phyloP scores from a whole-genome alignment of 2,329 filamentous ascomycete species.

The Cryoendolithus antarcticus region DNA sequence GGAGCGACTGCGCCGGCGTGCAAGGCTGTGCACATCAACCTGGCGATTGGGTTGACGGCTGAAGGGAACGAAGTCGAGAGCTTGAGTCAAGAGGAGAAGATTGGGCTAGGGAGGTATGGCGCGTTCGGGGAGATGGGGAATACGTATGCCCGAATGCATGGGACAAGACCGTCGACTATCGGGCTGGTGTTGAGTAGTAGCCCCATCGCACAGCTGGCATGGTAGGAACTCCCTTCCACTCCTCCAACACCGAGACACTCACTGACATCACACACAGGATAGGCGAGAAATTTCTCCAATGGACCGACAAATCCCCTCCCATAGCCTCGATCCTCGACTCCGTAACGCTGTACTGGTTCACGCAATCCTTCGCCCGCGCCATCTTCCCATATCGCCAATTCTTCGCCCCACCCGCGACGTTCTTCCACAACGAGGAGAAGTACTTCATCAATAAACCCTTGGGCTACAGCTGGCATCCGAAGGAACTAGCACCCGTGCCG shows the following conservation, averaged over 20 bases:
- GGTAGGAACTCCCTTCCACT: constrained; percentile 18
- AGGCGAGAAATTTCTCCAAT: constrained; percentile 45
- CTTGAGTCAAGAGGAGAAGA: constrained; percentile 12
- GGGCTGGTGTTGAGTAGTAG: constrained; percentile 41
- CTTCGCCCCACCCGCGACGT: constrained; percentile 13
- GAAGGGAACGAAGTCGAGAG: constrained; percentile 4
- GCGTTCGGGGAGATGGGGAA: constrained; percentile 24
- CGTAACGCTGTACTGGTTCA: constrained; percentile 45
- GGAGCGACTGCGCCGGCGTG: constrained; percentile 33
- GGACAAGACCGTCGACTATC: constrained; percentile 43
- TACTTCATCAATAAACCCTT: constrained; percentile 27
- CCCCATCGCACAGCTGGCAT: constrained; percentile 45
- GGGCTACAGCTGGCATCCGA: constrained; percentile 33
- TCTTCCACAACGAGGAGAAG: constrained; percentile 15
- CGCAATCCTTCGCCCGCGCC: constrained; percentile 23
- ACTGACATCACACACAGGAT: constrained; percentile 26
- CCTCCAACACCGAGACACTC: too few relatives aligned
- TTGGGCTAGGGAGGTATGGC: constrained; percentile 11
- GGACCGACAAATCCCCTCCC: constrained; percentile 34
- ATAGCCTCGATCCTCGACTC: constrained; percentile 35
- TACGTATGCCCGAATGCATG: constrained; percentile 43
- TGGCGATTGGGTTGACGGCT: constrained; percentile 9
- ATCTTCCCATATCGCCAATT: constrained; percentile 40
- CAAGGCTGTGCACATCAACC: constrained; percentile 28
- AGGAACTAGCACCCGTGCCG: constrained; percentile 29